phyloP scores from a whole-genome alignment of 2,329 filamentous ascomycete species.

The Chrysoporthe puriensis region DNA sequence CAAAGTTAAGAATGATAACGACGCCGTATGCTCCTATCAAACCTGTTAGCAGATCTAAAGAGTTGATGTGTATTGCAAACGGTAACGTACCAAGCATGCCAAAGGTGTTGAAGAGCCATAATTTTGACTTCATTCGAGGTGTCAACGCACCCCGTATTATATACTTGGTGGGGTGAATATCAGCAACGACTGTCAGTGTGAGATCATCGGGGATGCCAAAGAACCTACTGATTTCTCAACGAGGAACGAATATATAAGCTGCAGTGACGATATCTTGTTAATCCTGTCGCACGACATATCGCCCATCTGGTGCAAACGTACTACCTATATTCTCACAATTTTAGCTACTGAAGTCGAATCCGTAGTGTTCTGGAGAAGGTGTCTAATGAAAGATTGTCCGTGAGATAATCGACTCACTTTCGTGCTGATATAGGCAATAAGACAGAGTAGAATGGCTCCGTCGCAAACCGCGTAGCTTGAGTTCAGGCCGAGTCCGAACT shows the following conservation, averaged over 20 bases:
- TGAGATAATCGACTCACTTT: slow-evolving; percentile 50
- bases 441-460: slow-evolving; percentile 62
- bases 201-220: neutral
- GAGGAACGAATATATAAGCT: slow-evolving; percentile 67
- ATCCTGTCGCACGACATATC: too few relatives aligned
- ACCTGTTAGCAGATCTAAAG: slow-evolving; percentile 33
- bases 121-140: slow-evolving; percentile 51
- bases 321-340: slow-evolving; percentile 11
- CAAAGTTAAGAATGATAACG: slow-evolving; percentile 61
- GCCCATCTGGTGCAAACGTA: neutral
- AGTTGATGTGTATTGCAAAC: neutral
- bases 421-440: slow-evolving; percentile 65
- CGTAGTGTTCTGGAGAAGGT: slow-evolving; percentile 22
- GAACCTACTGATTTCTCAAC: slow-evolving; percentile 63
- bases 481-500: slow-evolving; percentile 61
- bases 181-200: neutral
- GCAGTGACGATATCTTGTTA: neutral
- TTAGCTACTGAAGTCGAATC: neutral
- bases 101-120: slow-evolving; percentile 40
- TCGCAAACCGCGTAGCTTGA: slow-evolving; percentile 54
- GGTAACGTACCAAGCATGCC: slow-evolving; percentile 52
- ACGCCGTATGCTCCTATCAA: slow-evolving; percentile 45
- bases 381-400: slow-evolving; percentile 6
- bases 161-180: slow-evolving; percentile 43
- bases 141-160: slow-evolving; percentile 58